Conservation (phyloP, 441 rosid species). For the Populus hybrid region DNA sequence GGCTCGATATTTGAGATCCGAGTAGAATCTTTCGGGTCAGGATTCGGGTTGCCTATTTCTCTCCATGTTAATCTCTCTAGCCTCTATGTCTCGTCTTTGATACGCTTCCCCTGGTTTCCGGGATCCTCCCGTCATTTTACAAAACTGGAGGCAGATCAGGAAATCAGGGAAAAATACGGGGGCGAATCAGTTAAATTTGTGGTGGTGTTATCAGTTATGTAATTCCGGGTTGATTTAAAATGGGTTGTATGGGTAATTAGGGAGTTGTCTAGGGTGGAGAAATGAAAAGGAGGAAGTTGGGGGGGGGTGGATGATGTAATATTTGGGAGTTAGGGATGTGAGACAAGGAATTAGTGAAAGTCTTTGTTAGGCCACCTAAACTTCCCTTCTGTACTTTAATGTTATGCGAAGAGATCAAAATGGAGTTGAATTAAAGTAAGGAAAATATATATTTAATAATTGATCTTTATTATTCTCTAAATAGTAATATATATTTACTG, state of each 20-base stretch:
- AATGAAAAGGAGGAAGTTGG: not conserved
- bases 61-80: not conserved
- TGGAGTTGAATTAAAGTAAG: not conserved
- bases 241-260: constrained; percentile 1
- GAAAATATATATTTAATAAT: not conserved
- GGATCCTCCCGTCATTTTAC: constrained; percentile 27
- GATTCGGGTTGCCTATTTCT: not conserved
- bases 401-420: not conserved
- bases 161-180: constrained; percentile 7
- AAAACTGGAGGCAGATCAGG: constrained; percentile 27
- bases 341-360: not conserved
- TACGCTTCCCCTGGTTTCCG: constrained; percentile 10
- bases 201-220: not conserved
- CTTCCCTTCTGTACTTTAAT: too few species aligned
- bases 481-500: too few species aligned
- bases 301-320: not conserved
- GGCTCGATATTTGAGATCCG: constrained; percentile 47
- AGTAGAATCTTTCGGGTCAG: not conserved
- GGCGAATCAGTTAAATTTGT: constrained; percentile 21
- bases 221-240: not conserved
- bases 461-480: not conserved
- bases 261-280: not conserved
- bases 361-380: not conserved
- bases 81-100: constrained; percentile 9
- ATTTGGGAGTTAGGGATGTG: not conserved